Evolutionary conservation across 176 grass and related monocot species (phyloP).

Genomic region (Otatea glauca): DNA sequence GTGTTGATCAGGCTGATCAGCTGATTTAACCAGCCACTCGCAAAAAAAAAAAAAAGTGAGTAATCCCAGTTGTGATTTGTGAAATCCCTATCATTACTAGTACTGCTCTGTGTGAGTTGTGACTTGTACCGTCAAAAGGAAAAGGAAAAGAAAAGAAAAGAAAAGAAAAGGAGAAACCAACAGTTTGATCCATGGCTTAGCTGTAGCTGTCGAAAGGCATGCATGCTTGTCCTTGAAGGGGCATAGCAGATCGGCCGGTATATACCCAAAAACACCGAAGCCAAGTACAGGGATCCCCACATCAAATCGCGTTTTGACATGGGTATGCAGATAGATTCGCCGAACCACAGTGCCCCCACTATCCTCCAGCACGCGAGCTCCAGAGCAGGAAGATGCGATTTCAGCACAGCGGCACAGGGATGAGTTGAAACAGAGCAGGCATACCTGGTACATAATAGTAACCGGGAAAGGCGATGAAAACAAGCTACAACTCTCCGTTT

Average conservation of each 20-base stretch:
- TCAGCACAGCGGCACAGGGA: background rate
- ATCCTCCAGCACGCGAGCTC: background rate
- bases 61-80: background rate
- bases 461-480: no score
- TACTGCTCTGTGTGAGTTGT: background rate
- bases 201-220: background rate
- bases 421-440: no score
- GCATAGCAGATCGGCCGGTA: background rate
- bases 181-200: background rate
- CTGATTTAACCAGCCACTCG: background rate
- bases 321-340: background rate
- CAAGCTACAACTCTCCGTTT: background rate
- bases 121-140: background rate
- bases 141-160: background rate
- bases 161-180: background rate
- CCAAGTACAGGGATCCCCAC: background rate
- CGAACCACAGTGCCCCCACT: background rate
- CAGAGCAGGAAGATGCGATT: background rate
- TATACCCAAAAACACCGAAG: background rate
- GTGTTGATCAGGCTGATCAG: no score
- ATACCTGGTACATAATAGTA: no score
- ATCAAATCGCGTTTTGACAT: conserved; percentile 32
- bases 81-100: background rate
- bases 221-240: background rate
- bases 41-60: background rate